Evolutionary conservation across 176 grass and related monocot species (phyloP).

Genomic region (Themeda triandra): DNA sequence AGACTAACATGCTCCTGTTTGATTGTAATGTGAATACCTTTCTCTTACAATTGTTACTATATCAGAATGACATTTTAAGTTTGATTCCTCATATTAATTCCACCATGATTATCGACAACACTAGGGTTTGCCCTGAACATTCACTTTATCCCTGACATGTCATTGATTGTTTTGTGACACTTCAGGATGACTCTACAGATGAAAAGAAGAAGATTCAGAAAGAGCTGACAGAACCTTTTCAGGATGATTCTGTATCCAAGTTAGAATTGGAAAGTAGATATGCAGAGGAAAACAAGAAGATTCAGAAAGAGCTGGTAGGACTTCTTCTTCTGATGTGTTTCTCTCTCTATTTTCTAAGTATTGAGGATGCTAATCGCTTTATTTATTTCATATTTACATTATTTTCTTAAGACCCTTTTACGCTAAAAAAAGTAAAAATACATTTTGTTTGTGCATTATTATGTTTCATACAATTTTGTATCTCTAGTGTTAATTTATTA

Average conservation of each 20-base stretch:
- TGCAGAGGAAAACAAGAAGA: slow-evolving; percentile 68
- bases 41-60: background rate
- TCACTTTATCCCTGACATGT: slow-evolving; percentile 17
- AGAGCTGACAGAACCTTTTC: too few relatives aligned
- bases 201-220: slow-evolving; percentile 72
- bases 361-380: background rate
- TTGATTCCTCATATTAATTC: background rate
- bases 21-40: background rate
- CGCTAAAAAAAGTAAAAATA: background rate
- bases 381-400: background rate
- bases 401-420: slow-evolving; percentile 6
- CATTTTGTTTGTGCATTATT: background rate
- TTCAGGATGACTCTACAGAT: slow-evolving; percentile 41
- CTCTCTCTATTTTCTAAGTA: background rate
- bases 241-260: slow-evolving; percentile 29
- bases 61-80: background rate
- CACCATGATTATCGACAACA: background rate
- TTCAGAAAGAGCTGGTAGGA: slow-evolving; percentile 65
- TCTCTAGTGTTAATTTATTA: background rate
- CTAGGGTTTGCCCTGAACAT: background rate
- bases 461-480: background rate
- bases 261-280: slow-evolving; percentile 42
- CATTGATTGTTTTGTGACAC: background rate
- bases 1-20: background rate
- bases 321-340: background rate